Percentiles rank a stretch among this genome's conserved stretches.
Conservation (phyloP, 2,329 filamentous ascomycete species). For the Colletotrichum somersetense region DNA sequence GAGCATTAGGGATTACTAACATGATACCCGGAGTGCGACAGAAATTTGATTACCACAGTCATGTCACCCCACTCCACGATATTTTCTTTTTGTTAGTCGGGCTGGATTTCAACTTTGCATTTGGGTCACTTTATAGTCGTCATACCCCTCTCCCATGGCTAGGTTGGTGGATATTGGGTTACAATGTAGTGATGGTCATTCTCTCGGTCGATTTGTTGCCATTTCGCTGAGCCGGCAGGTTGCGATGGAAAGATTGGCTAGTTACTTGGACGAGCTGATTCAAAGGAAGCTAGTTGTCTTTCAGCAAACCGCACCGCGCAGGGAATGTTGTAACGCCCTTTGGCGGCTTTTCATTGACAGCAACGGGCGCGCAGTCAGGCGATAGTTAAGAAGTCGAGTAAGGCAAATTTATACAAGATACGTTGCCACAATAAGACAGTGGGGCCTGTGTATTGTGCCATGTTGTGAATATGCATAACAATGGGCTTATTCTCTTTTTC, state of each 20-base stretch:
- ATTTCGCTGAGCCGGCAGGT: neutral
- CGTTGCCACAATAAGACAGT: neutral
- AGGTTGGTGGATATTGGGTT: slow-evolving; percentile 7
- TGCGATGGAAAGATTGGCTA: slow-evolving; percentile 3
- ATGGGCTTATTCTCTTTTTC: too few species aligned
- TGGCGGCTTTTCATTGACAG: neutral
- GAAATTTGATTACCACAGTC: slow-evolving; percentile 42
- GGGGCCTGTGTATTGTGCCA: neutral
- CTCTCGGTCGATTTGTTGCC: neutral
- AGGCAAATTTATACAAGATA: neutral
- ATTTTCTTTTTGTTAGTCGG: slow-evolving; percentile 23
- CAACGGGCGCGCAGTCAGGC: neutral
- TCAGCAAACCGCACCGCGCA: neutral
- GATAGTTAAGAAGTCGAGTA: neutral
- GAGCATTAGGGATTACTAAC: slow-evolving; percentile 42
- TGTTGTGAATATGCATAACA: neutral
- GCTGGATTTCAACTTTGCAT: slow-evolving; percentile 1
- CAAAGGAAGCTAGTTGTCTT: neutral
- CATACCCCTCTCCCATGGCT: slow-evolving; percentile 31
- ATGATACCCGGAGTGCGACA: slow-evolving; percentile 45
- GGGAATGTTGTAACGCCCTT: neutral
- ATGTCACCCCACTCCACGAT: slow-evolving; percentile 42
- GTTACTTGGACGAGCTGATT: neutral
- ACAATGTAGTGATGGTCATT: slow-evolving; percentile 2
- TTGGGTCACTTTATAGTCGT: slow-evolving; percentile 24